Conservation (phyloP, 805 yeast species). For the Sugiyamaella marilandica region DNA sequence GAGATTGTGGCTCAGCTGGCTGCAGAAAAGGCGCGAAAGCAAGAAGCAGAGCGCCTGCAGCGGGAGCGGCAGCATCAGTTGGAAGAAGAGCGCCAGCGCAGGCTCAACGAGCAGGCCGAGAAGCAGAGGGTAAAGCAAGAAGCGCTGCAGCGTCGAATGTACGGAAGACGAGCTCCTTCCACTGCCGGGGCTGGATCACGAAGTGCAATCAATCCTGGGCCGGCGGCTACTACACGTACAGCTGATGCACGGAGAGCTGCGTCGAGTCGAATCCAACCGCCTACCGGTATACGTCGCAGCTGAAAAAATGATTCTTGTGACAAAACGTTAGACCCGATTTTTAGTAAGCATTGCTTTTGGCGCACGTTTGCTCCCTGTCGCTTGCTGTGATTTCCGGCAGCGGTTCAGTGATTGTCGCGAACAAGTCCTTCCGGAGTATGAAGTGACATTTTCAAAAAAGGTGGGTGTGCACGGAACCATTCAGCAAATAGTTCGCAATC, state of each 20-base stretch:
- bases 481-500: no score
- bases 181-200: neutral
- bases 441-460: no score
- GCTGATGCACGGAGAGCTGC: neutral
- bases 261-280: neutral
- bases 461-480: no score
- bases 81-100: constrained; percentile 7
- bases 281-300: neutral
- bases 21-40: constrained; percentile 11
- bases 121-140: constrained; percentile 14
- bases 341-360: no score
- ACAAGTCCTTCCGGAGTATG: no score
- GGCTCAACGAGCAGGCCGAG: constrained; percentile 14
- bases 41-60: constrained; percentile 16
- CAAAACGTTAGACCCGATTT: no score
- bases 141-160: constrained; percentile 15
- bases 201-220: neutral
- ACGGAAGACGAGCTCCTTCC: constrained; percentile 13
- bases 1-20: constrained; percentile 22
- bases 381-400: no score
- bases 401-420: no score
- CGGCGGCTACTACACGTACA: neutral
- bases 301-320: neutral
- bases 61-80: constrained; percentile 11
- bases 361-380: no score